Evolutionary conservation across 2,329 filamentous ascomycete species (phyloP), one percentile per base, ranked within the genome.

Genomic region (Mycosphaerella sp.): DNA sequence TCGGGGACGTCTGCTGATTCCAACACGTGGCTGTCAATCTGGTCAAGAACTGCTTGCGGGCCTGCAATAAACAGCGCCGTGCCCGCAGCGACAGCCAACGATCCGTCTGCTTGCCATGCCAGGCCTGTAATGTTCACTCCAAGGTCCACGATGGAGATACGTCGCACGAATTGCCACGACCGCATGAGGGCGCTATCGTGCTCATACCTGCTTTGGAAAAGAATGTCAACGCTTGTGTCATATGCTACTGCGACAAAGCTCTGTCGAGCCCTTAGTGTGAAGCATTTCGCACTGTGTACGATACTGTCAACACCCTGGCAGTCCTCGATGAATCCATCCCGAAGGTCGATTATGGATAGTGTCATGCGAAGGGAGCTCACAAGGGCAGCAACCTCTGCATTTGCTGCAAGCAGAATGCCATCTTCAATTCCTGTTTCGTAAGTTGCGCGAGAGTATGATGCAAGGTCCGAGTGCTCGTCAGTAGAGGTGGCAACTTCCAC

Each of bases 1-100:
- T 40, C 21, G 44, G 11, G 5, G 5, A 55, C 14, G 23, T 56
- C 59, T 17, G 59, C 26, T 5, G 51, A 45, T n/a, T 64, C 57
- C 36, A 43, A 53, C 9, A 60, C 38, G 12, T 67, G 59, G 6
- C 44, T 32, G 14, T 85, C 76, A 8, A 87, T 71, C 7, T 80
- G 78, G 55, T 83, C 80, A 0, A 79, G 78, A 52, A 85, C 80
- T 23, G 95, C 82, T n/a, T 81, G 77, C 56, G 91, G 83, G 62
- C 89, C 87, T 66, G 91, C 85, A 6, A 95, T 78, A 68, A 95
- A 91, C 10, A 98, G 76, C 67, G 96, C 91, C 66, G 95, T 95
- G 0, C 93, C 93, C 6, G 90, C 84, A 1, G 90, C 91, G 53
- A 97, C 84, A 5, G 95, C 85, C 10, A 98, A 78, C 64, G 91